A percentile compares a stretch with the other conserved stretches of the same genome.
Conservation (phyloP, 768 basidiomycete genomes). For the Pisolithus orientalis region DNA sequence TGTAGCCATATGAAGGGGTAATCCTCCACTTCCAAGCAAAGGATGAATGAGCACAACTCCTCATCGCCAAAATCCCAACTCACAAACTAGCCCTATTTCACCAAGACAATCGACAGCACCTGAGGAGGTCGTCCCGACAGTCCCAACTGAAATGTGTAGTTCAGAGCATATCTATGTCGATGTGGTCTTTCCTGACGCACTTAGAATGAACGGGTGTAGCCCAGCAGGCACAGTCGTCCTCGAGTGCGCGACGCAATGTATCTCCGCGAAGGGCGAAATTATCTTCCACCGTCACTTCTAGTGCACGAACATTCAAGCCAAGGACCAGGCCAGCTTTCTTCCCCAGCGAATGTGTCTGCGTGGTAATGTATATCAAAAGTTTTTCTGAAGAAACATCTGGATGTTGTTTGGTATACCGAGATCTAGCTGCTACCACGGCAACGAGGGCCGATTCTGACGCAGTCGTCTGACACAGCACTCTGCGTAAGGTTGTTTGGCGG, state of each 20-base stretch:
- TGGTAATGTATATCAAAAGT: slow-evolving; percentile 81
- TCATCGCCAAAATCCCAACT: slow-evolving; percentile 15
- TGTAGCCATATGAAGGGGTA: slow-evolving; percentile 76
- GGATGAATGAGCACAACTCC: not conserved
- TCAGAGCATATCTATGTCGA: not conserved
- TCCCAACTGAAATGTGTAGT: slow-evolving; percentile 53
- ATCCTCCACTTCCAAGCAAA: slow-evolving; percentile 40
- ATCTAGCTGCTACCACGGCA: slow-evolving; percentile 75
- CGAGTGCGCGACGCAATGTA: slow-evolving; percentile 50
- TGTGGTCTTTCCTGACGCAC: slow-evolving; percentile 36
- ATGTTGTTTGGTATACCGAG: slow-evolving; percentile 43
- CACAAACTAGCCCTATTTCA: slow-evolving; percentile 70
- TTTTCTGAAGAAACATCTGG: slow-evolving; percentile 46
- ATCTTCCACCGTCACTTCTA: slow-evolving; percentile 63
- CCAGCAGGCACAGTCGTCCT: slow-evolving; percentile 56
- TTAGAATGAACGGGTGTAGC: slow-evolving; percentile 71
- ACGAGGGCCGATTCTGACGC: slow-evolving; percentile 82
- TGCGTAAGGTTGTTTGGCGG: not conserved
- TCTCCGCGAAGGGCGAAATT: slow-evolving; percentile 63
- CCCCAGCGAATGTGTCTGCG: slow-evolving; percentile 86
- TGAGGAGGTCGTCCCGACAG: slow-evolving; percentile 88
- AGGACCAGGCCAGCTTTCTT: slow-evolving; percentile 75
- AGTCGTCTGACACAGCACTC: slow-evolving; percentile 46
- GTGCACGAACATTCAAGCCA: slow-evolving; percentile 62
- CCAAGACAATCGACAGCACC: slow-evolving; percentile 77